Evolutionary conservation across 495 filamentous ascomycete genomes (phyloP).

Genomic region (Bryoglossum gracile): DNA sequence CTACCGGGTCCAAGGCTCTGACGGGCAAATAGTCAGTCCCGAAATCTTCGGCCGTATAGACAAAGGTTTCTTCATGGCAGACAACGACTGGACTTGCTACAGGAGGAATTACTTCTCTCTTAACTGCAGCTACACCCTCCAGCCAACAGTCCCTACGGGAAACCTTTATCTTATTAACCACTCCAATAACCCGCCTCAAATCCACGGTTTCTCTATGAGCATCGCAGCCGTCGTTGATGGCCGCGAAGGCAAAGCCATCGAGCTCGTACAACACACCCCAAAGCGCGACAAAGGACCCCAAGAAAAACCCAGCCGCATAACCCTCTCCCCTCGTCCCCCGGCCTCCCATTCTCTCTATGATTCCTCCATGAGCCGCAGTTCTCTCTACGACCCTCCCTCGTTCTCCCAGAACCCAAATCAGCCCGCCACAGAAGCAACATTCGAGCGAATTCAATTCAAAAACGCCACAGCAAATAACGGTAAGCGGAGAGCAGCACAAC

Average conservation of each 20-base stretch:
- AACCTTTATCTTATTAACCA: slow-evolving; percentile 16
- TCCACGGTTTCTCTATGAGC: slow-evolving; percentile 69
- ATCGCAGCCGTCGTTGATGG: slow-evolving; percentile 84
- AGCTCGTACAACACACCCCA: slow-evolving; percentile 89
- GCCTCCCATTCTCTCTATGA: slow-evolving; percentile 29
- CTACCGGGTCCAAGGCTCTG: slow-evolving; percentile 50
- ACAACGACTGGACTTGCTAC: slow-evolving; percentile 93
- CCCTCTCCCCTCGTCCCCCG: slow-evolving; percentile 59
- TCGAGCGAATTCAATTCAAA: slow-evolving; percentile 95
- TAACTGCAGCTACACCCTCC: slow-evolving; percentile 69
- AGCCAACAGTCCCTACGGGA: slow-evolving; percentile 34
- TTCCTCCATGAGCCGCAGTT: not conserved
- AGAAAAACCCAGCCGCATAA: slow-evolving; percentile 62
- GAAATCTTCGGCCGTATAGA: slow-evolving; percentile 83
- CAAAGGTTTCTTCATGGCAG: slow-evolving; percentile 83
- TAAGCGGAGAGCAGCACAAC: slow-evolving; percentile 83
- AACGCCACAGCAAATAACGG: slow-evolving; percentile 95
- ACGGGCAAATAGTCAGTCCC: slow-evolving; percentile 54
- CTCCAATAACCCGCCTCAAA: slow-evolving; percentile 32
- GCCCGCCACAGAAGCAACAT: slow-evolving; percentile 56
- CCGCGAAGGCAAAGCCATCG: slow-evolving; percentile 68
- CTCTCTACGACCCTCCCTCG: slow-evolving; percentile 35
- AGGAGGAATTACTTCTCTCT: slow-evolving; percentile 92
- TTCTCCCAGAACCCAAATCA: slow-evolving; percentile 27
- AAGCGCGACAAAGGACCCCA: slow-evolving; percentile 92